phyloP scores from a whole-genome alignment of 352 stramenopile species.

The Detonula confervacea region DNA sequence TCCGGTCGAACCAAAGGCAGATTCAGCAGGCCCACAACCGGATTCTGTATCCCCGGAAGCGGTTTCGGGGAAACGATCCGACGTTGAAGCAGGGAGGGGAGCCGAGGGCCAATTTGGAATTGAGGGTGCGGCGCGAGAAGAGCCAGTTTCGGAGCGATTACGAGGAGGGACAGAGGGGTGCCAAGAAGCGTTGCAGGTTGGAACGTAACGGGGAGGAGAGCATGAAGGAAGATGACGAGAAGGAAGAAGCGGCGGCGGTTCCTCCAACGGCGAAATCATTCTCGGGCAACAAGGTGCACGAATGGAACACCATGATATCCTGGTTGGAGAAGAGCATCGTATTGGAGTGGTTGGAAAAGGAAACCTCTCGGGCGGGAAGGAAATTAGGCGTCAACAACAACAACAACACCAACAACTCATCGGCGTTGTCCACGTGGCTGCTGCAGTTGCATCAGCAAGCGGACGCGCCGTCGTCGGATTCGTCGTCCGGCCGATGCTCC shows the following conservation, averaged over 20 bases:
- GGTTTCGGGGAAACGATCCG: conserved; percentile 58
- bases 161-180: too few relatives aligned
- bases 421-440: conserved; percentile 27
- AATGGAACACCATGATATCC: conserved; percentile 24
- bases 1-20: conserved; percentile 28
- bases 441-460: conserved; percentile 7
- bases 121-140: conserved; percentile 17
- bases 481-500: neutral
- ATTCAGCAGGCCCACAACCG: conserved; percentile 24
- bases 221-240: neutral
- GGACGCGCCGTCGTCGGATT: neutral
- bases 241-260: neutral
- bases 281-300: too few relatives aligned
- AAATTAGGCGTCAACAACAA: neutral
- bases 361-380: neutral
- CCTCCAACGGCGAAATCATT: neutral
- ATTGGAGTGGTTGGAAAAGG: conserved; percentile 20
- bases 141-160: neutral
- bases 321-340: conserved; percentile 41
- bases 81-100: conserved; percentile 76
- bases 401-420: too few relatives aligned
- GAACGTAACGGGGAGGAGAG: too few relatives aligned
- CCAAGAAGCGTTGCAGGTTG: neutral
- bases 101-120: conserved; percentile 66
- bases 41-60: conserved; percentile 44